Conservation (phyloP, 192 early-diverging fungal species). For the Coemansia sp. region DNA sequence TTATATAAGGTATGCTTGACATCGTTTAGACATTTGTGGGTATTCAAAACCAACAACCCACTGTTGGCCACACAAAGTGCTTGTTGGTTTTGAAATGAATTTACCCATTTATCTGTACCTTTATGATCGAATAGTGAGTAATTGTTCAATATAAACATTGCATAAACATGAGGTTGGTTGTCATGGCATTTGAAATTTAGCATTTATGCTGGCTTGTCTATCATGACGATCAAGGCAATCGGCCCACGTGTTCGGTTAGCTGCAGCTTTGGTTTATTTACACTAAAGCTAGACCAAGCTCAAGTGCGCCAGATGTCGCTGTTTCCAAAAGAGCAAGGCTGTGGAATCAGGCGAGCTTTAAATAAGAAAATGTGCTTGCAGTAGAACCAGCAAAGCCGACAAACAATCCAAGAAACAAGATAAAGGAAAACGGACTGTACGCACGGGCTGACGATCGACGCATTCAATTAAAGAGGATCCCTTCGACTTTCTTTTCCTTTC, state of each 20-base stretch:
- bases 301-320: not conserved
- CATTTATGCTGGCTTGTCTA: too few species aligned
- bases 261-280: not conserved
- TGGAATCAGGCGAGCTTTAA: not conserved
- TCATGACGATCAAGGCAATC: not conserved
- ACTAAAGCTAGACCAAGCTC: not conserved
- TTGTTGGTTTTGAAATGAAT: too few species aligned
- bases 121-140: too few species aligned
- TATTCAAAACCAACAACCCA: too few species aligned
- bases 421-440: constrained; percentile 10
- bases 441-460: constrained; percentile 1
- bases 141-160: too few species aligned
- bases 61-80: too few species aligned
- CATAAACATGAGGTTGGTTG: too few species aligned
- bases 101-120: too few species aligned
- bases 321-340: not conserved
- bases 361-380: not conserved
- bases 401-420: not conserved
- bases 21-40: too few species aligned
- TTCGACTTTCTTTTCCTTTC: not conserved
- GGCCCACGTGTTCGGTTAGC: not conserved
- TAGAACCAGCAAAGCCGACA: not conserved
- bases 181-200: too few species aligned
- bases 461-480: not conserved
- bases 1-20: too few species aligned